Evolutionary conservation across 2,329 filamentous ascomycete genomes (phyloP).

Genomic region (Pseudogymnoascus sp.): DNA sequence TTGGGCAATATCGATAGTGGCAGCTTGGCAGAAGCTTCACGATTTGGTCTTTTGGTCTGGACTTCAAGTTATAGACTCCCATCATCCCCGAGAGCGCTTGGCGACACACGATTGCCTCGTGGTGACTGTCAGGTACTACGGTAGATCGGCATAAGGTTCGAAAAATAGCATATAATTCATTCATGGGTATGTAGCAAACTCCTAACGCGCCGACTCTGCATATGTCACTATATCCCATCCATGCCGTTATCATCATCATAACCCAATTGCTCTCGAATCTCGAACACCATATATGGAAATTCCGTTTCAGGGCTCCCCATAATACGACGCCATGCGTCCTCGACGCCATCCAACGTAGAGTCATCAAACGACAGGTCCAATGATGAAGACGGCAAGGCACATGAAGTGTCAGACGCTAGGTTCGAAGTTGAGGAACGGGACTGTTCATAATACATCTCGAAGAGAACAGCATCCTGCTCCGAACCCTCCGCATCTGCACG

Average conservation of each 20-base stretch:
- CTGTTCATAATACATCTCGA: constrained; percentile 49
- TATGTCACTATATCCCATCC: not conserved
- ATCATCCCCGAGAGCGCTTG: constrained; percentile 6
- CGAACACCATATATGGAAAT: constrained; percentile 63
- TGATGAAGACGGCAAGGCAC: constrained; percentile 48
- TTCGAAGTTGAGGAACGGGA: constrained; percentile 22
- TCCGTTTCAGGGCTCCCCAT: constrained; percentile 42
- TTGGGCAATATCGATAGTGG: not conserved
- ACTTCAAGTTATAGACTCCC: not conserved
- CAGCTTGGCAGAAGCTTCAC: constrained; percentile 5
- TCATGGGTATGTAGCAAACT: constrained; percentile 8
- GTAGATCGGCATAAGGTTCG: not conserved
- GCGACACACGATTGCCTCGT: not conserved
- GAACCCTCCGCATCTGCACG: constrained; percentile 18
- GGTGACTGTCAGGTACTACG: constrained; percentile 3
- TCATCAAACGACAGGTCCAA: constrained; percentile 70
- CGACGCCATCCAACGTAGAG: constrained; percentile 54
- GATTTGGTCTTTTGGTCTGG: not conserved
- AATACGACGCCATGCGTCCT: constrained; percentile 54
- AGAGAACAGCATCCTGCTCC: constrained; percentile 32
- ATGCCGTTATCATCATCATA: constrained; percentile 46
- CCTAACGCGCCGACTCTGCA: not conserved
- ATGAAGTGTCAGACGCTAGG: constrained; percentile 34
- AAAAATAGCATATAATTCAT: constrained; percentile 3
- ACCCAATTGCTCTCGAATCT: constrained; percentile 56